Percentiles rank a stretch among this genome's conserved stretches.
Evolutionary conservation across 192 early-diverging fungal genomes (phyloP).

Genomic region (Neocallimastix lanati): DNA sequence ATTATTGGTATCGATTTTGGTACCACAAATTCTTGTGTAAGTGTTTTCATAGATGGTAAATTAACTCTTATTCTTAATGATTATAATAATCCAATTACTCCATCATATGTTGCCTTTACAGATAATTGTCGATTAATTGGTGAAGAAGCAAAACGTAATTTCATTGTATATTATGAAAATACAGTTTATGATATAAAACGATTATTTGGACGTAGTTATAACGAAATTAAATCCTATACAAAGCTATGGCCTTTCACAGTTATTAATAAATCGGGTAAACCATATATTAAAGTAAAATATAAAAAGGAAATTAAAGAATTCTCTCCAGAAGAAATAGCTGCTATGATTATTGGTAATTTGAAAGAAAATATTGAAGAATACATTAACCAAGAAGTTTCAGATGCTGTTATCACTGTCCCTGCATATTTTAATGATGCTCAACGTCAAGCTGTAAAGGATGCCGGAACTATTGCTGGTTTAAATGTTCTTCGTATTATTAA

Average conservation of each 20-base stretch:
- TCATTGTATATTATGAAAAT: conserved; percentile 72
- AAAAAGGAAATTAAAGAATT: conserved; percentile 63
- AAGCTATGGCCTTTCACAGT: conserved; percentile 73
- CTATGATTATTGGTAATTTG: conserved; percentile 58
- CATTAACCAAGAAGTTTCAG: conserved; percentile 43
- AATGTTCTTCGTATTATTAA: conserved; percentile 77
- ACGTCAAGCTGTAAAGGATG: conserved; percentile 82
- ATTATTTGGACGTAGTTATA: conserved; percentile 70
- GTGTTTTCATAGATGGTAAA: no score
- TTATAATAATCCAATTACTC: conserved; percentile 73
- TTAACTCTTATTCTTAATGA: no score
- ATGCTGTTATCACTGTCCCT: conserved; percentile 42
- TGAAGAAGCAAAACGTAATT: conserved; percentile 78
- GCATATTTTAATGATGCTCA: conserved; percentile 86
- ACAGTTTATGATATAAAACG: conserved; percentile 81
- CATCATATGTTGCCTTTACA: conserved; percentile 69
- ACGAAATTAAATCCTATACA: conserved; percentile 63
- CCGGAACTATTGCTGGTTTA: conserved; percentile 65
- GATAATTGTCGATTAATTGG: conserved; percentile 55
- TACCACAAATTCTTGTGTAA: no score
- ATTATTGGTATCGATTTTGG: no score
- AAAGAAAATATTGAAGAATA: conserved; percentile 62
- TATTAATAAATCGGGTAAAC: conserved; percentile 34
- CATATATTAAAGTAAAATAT: conserved; percentile 62
- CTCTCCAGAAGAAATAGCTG: conserved; percentile 62